These are phyloP conservation scores for Porodaedalea pini DNA, from an alignment of 1,284 basidiomycete genomes.

Conservation along the genomic window DNA sequence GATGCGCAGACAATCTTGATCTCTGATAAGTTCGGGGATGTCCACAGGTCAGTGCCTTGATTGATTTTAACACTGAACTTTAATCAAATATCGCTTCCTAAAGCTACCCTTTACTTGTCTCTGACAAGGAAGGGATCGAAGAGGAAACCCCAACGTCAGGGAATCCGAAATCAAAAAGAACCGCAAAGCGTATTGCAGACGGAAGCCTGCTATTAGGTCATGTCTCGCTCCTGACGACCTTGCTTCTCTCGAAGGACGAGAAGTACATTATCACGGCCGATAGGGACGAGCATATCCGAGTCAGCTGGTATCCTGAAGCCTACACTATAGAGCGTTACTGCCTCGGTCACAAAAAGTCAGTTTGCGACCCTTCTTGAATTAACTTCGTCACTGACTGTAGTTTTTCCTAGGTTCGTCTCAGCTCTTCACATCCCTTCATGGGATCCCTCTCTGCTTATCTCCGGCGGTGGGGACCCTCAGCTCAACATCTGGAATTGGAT, in stretches of 20 bases:
- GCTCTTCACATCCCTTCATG: conserved; percentile 67
- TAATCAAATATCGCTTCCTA: not conserved
- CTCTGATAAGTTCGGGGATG: conserved; percentile 86
- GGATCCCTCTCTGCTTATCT: conserved; percentile 55
- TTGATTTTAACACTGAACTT: not conserved
- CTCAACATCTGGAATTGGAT: conserved; percentile 83
- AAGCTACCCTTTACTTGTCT: conserved; percentile 48
- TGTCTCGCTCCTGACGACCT: conserved; percentile 75
- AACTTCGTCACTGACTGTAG: not conserved
- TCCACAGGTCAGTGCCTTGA: conserved; percentile 55
- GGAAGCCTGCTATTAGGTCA: conserved; percentile 82
- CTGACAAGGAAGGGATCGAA: not conserved
- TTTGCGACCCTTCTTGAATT: conserved; percentile 18
- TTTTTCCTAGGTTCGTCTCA: conserved; percentile 68
- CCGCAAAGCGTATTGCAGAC: conserved; percentile 34
- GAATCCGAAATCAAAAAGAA: conserved; percentile 20
- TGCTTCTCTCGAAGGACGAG: conserved; percentile 64
- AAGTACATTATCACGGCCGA: conserved; percentile 82
- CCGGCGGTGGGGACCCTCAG: conserved; percentile 82
- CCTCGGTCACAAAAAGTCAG: conserved; percentile 78
- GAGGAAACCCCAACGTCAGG: not conserved
- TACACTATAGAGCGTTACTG: conserved; percentile 83
- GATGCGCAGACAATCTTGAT: conserved; percentile 61
- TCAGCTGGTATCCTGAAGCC: conserved; percentile 85
- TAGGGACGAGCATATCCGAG: conserved; percentile 88